Conservation (phyloP, 1,284 basidiomycete genomes). For the Trametes hirsuta region DNA sequence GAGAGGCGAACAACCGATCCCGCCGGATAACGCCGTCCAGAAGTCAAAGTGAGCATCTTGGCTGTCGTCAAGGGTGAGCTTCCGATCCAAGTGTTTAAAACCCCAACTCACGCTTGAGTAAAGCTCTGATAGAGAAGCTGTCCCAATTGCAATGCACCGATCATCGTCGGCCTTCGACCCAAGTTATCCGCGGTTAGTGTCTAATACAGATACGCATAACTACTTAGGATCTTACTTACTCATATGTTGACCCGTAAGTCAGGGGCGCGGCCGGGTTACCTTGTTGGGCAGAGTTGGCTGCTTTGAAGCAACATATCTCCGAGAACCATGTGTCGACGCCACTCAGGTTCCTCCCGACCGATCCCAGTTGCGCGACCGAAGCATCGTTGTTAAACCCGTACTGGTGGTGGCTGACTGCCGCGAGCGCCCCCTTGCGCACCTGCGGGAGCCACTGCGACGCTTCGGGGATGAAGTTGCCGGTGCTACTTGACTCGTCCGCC, state of each 20-base stretch:
- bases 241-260: constrained; percentile 15
- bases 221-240: neutral
- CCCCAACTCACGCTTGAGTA: constrained; percentile 22
- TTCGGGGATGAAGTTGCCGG: constrained; percentile 28
- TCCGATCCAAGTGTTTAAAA: neutral
- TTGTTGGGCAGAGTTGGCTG: constrained; percentile 13
- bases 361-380: constrained; percentile 21
- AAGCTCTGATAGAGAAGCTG: constrained; percentile 30
- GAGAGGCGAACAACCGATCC: constrained; percentile 23
- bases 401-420: constrained; percentile 32
- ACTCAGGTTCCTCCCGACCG: constrained; percentile 25
- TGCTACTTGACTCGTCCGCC: constrained; percentile 29
- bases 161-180: constrained; percentile 24
- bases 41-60: constrained; percentile 29
- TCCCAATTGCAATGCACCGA: constrained; percentile 32
- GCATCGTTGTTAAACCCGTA: constrained; percentile 28
- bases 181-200: neutral
- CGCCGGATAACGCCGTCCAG: constrained; percentile 33
- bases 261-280: constrained; percentile 14
- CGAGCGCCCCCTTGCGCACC: constrained; percentile 25
- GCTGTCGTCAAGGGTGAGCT: neutral
- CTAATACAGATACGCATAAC: too few relatives aligned
- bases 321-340: constrained; percentile 32
- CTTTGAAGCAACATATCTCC: constrained; percentile 33
- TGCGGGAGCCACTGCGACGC: constrained; percentile 30